Evolutionary conservation across 768 basidiomycete genomes (phyloP), one percentile per base, ranked within the genome.

Genomic region (Grammothele lineata): DNA sequence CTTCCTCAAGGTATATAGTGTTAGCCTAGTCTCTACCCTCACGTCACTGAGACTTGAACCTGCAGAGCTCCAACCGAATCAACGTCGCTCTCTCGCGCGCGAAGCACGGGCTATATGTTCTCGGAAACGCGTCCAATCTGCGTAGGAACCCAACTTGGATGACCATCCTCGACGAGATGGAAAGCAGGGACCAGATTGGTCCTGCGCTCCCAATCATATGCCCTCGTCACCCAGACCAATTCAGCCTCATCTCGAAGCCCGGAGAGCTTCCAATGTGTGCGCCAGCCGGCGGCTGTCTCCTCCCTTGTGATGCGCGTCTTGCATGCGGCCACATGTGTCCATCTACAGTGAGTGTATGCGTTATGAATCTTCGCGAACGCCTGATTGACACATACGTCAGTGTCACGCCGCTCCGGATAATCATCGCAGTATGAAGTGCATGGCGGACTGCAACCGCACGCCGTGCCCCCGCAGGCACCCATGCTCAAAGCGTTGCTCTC

Each of bases 1-100:
- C 1, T 91, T 90, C 61, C 67, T 91, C 42, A 86, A 80, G 71
- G 87, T 83, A 66, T 42, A 5, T 17, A 12, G 27, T 53, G 14
- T 49, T 32, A 5, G 14, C 17, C 4, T 22, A 12, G 9, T 24
- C 1, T 19, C 17, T 32, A 27, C 5, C n/a, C n/a, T n/a, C n/a
- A n/a, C n/a, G n/a, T n/a, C n/a, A n/a, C n/a, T n/a, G n/a, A n/a
- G n/a, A n/a, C n/a, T n/a, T n/a, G n/a, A n/a, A n/a, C n/a, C 22
- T 32, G 36, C 18, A 43, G 50, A 42, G 37, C 4, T 14, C 24
- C n/a, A 21, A 36, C 40, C 57, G 26, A 51, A 27, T 40, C 47
- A 64, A 67, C 43, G 87, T 89, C 34, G 85, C 88, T 0, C 61
- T 90, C 4, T 87, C 86, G 18, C 73, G 87, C 18, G 87, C 87